A percentile compares a stretch with the other conserved stretches of the same genome.
Conservation (phyloP, 768 basidiomycete genomes). For the Tylopilus intermedius region DNA sequence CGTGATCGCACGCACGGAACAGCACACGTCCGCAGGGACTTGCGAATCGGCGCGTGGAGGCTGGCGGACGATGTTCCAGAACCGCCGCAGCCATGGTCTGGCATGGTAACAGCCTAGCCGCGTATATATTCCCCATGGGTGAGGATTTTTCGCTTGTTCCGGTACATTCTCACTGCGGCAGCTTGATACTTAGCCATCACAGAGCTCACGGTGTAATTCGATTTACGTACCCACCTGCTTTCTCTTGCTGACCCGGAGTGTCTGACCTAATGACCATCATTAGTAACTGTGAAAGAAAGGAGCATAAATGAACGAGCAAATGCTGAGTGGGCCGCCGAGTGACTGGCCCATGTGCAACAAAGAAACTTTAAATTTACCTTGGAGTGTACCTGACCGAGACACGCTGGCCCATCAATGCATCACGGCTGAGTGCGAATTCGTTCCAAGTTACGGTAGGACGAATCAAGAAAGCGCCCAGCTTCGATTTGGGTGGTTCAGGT, state of each 20-base stretch:
- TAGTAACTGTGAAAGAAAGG: not conserved
- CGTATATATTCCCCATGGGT: not conserved
- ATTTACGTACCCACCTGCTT: not conserved
- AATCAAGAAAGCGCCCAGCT: too few relatives aligned
- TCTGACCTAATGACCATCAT: not conserved
- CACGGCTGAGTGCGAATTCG: too few relatives aligned
- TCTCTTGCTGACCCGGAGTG: not conserved
- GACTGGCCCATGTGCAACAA: not conserved
- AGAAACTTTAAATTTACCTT: not conserved
- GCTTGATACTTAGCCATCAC: not conserved
- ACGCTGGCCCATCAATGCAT: not conserved
- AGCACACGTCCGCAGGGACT: not conserved
- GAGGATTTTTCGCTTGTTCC: not conserved
- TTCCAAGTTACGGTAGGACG: too few relatives aligned
- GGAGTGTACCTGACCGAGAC: not conserved
- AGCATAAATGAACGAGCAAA: not conserved
- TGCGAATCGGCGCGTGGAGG: not conserved
- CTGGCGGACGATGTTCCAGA: not conserved
- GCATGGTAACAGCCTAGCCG: not conserved
- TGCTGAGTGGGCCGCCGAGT: not conserved
- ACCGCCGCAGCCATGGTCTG: not conserved
- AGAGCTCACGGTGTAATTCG: not conserved
- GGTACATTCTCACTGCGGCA: not conserved
- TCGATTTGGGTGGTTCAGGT: too few relatives aligned
- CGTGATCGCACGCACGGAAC: not conserved